Conservation (phyloP, 495 filamentous ascomycete genomes). For the Neurospora sublineolata region DNA sequence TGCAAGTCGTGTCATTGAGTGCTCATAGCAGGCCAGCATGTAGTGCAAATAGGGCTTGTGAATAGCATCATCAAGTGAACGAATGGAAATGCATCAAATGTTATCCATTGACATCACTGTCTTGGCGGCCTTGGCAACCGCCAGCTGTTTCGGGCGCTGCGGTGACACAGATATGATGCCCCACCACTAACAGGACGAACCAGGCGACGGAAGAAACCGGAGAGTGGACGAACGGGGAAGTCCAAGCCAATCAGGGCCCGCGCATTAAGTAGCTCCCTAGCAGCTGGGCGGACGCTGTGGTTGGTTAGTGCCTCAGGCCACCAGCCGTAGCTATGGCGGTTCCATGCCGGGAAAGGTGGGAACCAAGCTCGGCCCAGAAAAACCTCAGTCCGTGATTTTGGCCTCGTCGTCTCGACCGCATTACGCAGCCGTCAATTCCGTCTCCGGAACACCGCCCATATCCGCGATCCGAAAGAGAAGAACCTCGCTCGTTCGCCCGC, state of each 20-base stretch:
- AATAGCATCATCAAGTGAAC: neutral
- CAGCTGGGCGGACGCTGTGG: neutral
- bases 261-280: constrained; percentile 4
- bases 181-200: neutral
- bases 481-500: constrained; percentile 1
- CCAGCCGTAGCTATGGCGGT: constrained; percentile 4
- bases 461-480: neutral
- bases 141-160: neutral
- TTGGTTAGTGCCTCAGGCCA: constrained; percentile 21
- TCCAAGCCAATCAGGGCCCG: constrained; percentile 16
- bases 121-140: neutral
- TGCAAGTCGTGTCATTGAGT: neutral
- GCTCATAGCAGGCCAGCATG: neutral
- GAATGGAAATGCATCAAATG: neutral
- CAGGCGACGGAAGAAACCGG: constrained; percentile 17
- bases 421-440: neutral
- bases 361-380: constrained; percentile 33
- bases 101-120: neutral
- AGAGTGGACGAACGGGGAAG: neutral
- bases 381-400: constrained; percentile 32
- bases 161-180: neutral
- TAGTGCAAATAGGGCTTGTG: neutral
- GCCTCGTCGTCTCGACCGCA: constrained; percentile 3
- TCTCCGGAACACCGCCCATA: neutral
- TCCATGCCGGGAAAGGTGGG: constrained; percentile 18